phyloP scores from a whole-genome alignment of 208 protist genomes.

The Spongospora subterranea region DNA sequence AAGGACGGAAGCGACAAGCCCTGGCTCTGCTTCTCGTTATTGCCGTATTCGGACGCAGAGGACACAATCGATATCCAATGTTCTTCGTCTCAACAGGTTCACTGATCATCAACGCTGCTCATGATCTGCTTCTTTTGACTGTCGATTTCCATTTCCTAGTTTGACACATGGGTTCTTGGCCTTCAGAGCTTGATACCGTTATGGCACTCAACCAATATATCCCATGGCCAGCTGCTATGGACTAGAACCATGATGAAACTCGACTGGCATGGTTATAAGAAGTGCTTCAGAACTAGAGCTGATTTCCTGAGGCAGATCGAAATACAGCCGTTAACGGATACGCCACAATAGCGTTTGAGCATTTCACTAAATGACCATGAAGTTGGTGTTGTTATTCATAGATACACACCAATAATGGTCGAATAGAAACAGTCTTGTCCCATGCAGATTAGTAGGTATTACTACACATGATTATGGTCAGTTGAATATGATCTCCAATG shows the following conservation, averaged over 20 bases:
- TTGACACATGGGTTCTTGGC: conserved; percentile 13
- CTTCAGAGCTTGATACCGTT: conserved; percentile 51
- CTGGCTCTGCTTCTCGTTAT: conserved; percentile 50
- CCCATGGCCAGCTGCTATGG: conserved; percentile 31
- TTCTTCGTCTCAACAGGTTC: not conserved
- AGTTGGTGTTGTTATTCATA: no score
- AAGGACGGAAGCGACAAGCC: not conserved
- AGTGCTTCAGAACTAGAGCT: not conserved
- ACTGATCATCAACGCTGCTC: not conserved
- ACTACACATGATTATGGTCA: no score
- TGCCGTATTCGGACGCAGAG: not conserved
- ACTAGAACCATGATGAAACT: conserved; percentile 33
- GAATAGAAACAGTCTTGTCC: no score
- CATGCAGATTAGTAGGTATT: no score
- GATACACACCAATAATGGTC: no score
- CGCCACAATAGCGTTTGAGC: no score
- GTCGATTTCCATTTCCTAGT: not conserved
- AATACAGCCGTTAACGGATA: not conserved
- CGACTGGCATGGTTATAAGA: not conserved
- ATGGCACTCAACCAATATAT: conserved; percentile 33
- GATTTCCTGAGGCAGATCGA: not conserved
- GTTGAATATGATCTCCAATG: no score
- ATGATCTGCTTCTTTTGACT: no score
- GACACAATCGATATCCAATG: conserved; percentile 32
- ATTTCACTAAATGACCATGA: no score